A percentile compares a stretch with the other conserved stretches of the same genome.
Conservation (phyloP, 2,329 filamentous ascomycete genomes). For the Aspergillus tamarii region DNA sequence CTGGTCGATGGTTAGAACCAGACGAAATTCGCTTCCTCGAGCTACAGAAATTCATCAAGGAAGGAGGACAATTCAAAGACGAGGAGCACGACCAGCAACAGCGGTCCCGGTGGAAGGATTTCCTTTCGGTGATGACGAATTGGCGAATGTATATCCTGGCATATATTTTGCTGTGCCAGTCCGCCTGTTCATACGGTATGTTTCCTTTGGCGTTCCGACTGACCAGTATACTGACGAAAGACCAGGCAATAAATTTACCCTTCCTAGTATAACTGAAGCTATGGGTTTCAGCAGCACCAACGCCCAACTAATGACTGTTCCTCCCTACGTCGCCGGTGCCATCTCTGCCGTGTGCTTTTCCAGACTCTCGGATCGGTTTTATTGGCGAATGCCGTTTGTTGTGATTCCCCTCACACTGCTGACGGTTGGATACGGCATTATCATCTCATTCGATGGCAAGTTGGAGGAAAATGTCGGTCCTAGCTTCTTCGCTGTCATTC, state of each 20-base stretch:
- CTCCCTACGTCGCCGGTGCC: constrained; percentile 31
- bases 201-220: constrained; percentile 22
- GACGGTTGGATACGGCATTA: constrained; percentile 22
- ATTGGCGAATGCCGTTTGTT: constrained; percentile 32
- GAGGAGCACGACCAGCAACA: background rate
- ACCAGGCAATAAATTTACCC: constrained; percentile 39
- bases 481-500: constrained; percentile 28
- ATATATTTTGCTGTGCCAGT: constrained; percentile 32
- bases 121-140: constrained; percentile 13
- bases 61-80: constrained; percentile 11
- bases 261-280: constrained; percentile 42
- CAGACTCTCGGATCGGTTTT: constrained; percentile 26
- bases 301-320: constrained; percentile 36
- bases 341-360: constrained; percentile 29
- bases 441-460: constrained; percentile 26
- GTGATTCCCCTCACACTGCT: constrained; percentile 21
- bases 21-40: constrained; percentile 35
- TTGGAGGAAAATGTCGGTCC: constrained; percentile 25
- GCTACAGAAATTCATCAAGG: constrained; percentile 17
- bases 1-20: constrained; percentile 40
- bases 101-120: constrained; percentile 11
- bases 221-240: constrained; percentile 16
- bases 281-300: constrained; percentile 40
- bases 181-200: constrained; percentile 26
- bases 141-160: constrained; percentile 27